Evolutionary conservation across 169 alveolate species (phyloP), one percentile per base, ranked within the genome.

Genomic region (Theileria equi): DNA sequence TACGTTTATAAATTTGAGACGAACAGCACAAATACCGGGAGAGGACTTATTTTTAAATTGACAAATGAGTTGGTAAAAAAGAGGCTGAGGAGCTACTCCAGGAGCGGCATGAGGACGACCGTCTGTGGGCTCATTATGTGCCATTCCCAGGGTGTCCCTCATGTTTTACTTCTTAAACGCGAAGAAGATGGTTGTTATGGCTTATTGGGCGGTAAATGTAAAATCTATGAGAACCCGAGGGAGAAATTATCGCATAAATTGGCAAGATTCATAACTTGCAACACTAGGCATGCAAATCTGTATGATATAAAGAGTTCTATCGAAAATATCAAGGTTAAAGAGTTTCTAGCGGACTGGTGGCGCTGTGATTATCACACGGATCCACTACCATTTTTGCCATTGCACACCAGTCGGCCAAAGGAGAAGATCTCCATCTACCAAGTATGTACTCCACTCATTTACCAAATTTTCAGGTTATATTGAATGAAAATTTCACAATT

Each of bases 271-370:
- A 48, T 85, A 11, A 52, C 81, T 13, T 29, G 55, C 4, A 21
- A 72, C 1, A 45, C 53, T 21, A 66, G 58, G 36, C 71, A 63
- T 6, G 17, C 26, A 11, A 65, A 60, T 16, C 81, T 57, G 31
- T 26, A 66, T 3, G 63, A 77, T 54, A 34, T 77, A 25, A 55
- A 58, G 5, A 76, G 70, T 35, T 44, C 35, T 23, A 82, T 67
- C 16, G 89, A 80, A n/a, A 67, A 53, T 11, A 54, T 85, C 19
- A 68, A 67, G 3, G 72, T 85, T 5, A 89, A 89, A n/a, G 89
- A 85, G 8, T 69, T 85, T 16, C 49, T 85, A 45, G 91, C 84
- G 16, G 89, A 85, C 40, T 80, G 77, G 67, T 85, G 91, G 91
- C 53, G 81, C 23, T 62, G 79, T 16, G 88, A 85, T 55, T 80